These are phyloP conservation scores for Cladobotryum mycophilum DNA, from an alignment of 2,329 filamentous ascomycete species.

Conservation along the genomic window DNA sequence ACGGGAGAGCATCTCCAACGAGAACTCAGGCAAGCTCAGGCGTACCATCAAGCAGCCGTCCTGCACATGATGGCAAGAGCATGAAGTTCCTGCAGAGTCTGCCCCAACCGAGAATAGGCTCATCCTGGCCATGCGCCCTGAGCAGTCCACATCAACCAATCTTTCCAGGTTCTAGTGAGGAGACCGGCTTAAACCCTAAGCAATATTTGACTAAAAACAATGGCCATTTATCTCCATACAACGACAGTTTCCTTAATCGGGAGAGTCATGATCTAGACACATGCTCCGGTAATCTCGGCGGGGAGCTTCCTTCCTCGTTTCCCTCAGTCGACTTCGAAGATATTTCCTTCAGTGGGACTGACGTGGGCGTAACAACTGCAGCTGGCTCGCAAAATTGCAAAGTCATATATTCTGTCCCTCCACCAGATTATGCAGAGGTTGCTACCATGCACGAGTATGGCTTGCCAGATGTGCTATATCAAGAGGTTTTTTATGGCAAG, in stretches of 20 bases:
- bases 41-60: no score
- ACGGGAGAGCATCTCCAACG: not conserved
- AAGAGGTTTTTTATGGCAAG: conserved; percentile 78
- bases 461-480: conserved; percentile 67
- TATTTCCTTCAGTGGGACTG: not conserved
- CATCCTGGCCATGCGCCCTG: no score
- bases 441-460: conserved; percentile 19
- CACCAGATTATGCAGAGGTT: conserved; percentile 19
- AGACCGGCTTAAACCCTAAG: no score
- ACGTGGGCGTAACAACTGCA: not conserved
- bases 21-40: not conserved
- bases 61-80: no score
- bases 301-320: not conserved
- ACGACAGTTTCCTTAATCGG: not conserved
- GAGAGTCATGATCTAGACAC: not conserved
- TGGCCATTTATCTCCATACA: no score
- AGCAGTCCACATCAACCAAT: no score
- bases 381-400: conserved; percentile 4
- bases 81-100: no score
- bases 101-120: no score
- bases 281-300: no score
- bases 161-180: no score
- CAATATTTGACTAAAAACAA: no score
- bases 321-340: not conserved
- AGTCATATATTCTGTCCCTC: conserved; percentile 22